Base-by-base conservation (phyloP, 805 yeast species). In the Cyberlindnera saturnus region DNA sequence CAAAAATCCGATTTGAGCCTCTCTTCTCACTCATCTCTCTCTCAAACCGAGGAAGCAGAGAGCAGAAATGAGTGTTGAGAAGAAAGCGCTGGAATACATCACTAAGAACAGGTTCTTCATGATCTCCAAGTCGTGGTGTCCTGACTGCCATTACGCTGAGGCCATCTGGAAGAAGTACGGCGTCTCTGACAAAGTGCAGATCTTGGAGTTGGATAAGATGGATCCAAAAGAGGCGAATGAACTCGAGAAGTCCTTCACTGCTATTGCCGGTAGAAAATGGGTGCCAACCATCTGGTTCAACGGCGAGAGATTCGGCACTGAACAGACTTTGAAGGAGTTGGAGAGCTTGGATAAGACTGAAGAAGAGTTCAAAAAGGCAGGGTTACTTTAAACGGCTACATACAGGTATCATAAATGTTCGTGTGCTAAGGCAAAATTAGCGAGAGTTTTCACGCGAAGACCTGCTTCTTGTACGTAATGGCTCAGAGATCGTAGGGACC, bases 111-210 rank as follows among this genome's bases (percentile, higher is more conserved):
- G 67, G 39, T 77, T 62, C 51, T 67, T 84, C 46, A 74, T 81
- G 73, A 57, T 83, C 11, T 76, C 85, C 34, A 84, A 83, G 51
- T 71, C 82, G 16, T 83, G 89, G 89, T 84, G 93, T 61, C 86
- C 87, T 3, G 90, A 84, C 53, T 83, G 90, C 53, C 78, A 74
- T 39, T 84, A 81, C 57, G 76, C 84, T 4, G 70, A 74, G 46
- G 63, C 64, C 23, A 61, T 82, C 18, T 81, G 79, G 72, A 68
- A 72, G 39, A 71, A 75, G 41, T 75, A 70, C 53, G 69, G 71
- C 8, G 79, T 81, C 8, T 53, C 54, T 10, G 67, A 70, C 38
- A 75, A 79, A 52, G 65, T 81, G 13, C 62, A 67, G 41, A 55
- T 77, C n/a, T 67, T 85, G 28, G 90, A 85, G 57, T 64, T 82